Base-by-base conservation (phyloP, 805 yeast species). In the Zygoascus flipseniorum region DNA sequence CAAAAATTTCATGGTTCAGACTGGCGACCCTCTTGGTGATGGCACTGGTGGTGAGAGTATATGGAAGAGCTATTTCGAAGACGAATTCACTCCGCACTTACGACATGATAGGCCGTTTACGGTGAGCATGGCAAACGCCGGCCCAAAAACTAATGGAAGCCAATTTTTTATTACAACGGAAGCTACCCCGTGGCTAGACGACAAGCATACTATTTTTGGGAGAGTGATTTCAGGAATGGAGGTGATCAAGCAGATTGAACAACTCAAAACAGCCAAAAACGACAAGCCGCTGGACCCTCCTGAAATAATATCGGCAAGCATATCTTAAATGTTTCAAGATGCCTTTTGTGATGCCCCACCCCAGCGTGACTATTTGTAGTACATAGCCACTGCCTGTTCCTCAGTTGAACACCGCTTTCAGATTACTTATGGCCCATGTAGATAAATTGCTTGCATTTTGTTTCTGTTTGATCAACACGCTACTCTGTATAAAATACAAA, bases 71-170 rank as follows among this genome's bases (percentile, higher is more conserved):
- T 53, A 56, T 8, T 71, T 71, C 52, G 78, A 75, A 60, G 82
- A 79, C 57, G 84, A 79, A 60, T 66, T 68, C 44, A 70, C 73
- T 61, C 76, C 76, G 61, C 62, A 70, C 44, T 61, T 73, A 54
- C 62, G 66, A 43, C 83, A 79, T 60, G 81, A 77, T 60, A 69
- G 68, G 57, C 82, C 83, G 37, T 79, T 75, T 60, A 72, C 74
- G 56, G 74, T 79, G 50, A 75, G 80, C n/a, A 80, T 80, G 84
- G 83, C 83, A 50, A 79, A 79, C 58, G 78, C 81, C 4, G 83
- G 83, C 1, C 77, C 79, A 42, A 72, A 72, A 60, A 79, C 82
- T 37, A 80, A 80, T 60, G 83, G 83, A 2, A 77, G 82, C 1
- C 84, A 79, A 61, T 79, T 79, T 56, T 79, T 79, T 66, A 79